These are phyloP conservation scores for Ramalina peruviana DNA, from an alignment of 495 filamentous ascomycete genomes.

Conservation along the genomic window DNA sequence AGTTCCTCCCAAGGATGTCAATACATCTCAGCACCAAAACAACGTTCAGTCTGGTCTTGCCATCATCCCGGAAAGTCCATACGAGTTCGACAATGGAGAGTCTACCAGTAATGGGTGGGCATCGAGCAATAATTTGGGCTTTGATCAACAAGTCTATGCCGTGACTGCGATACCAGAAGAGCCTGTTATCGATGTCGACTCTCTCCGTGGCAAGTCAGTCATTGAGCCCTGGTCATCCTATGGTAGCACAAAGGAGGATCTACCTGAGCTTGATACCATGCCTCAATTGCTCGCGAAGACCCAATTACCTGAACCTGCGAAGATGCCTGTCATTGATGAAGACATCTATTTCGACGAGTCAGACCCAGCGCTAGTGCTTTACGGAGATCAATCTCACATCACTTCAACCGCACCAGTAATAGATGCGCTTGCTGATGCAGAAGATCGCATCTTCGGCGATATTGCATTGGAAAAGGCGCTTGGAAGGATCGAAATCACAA, in stretches of 20 bases:
- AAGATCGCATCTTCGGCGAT: slow-evolving; percentile 35
- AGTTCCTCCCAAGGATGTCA: slow-evolving; percentile 43
- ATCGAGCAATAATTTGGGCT: slow-evolving; percentile 36
- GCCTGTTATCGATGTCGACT: slow-evolving; percentile 39
- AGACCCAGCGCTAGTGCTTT: slow-evolving; percentile 47
- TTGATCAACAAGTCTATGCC: slow-evolving; percentile 65
- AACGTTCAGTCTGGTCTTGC: slow-evolving; percentile 47
- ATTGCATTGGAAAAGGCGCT: slow-evolving; percentile 44
- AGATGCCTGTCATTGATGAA: slow-evolving; percentile 23
- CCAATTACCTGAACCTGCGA: slow-evolving; percentile 7
- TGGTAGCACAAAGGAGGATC: slow-evolving; percentile 37
- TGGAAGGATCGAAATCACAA: slow-evolving; percentile 43
- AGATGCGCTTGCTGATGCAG: not conserved
- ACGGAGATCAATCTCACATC: slow-evolving; percentile 29
- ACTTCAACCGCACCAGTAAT: slow-evolving; percentile 4
- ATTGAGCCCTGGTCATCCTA: slow-evolving; percentile 22
- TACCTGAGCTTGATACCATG: slow-evolving; percentile 30
- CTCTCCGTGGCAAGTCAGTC: slow-evolving; percentile 50
- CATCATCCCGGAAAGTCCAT: slow-evolving; percentile 59
- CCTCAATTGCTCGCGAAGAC: slow-evolving; percentile 20
- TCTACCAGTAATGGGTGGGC: slow-evolving; percentile 39
- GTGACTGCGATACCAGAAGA: slow-evolving; percentile 63
- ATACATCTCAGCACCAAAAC: slow-evolving; percentile 30
- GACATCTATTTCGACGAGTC: slow-evolving; percentile 39
- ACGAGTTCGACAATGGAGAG: slow-evolving; percentile 51